These are phyloP conservation scores for Suillus ampliporus DNA, from an alignment of 768 basidiomycete genomes.

Conservation along the genomic window DNA sequence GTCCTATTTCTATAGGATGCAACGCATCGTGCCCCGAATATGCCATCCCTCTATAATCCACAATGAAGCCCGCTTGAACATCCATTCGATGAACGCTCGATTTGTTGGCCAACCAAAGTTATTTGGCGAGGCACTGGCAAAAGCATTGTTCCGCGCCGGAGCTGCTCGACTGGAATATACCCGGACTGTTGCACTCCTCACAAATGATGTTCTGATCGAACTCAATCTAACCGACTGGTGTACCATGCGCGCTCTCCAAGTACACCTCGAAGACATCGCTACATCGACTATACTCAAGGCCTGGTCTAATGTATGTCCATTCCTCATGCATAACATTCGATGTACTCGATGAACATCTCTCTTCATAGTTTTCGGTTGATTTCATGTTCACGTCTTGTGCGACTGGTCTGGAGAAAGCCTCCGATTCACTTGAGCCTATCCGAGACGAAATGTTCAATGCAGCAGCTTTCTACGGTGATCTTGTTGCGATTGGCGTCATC, in stretches of 20 bases:
- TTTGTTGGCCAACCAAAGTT: neutral
- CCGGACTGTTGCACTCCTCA: constrained; percentile 11
- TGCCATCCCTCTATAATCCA: constrained; percentile 11
- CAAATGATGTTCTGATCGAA: constrained; percentile 8
- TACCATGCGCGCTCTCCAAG: neutral
- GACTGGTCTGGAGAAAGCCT: constrained; percentile 9
- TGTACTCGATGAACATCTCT: too few species aligned
- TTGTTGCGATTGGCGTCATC: constrained; percentile 8
- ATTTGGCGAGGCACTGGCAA: neutral
- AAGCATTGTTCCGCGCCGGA: constrained; percentile 9
- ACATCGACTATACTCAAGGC: neutral
- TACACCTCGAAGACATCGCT: neutral
- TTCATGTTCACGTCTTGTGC: neutral
- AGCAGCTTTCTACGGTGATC: constrained; percentile 11
- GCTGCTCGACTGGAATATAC: constrained; percentile 1
- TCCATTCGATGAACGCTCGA: neutral
- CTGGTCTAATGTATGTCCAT: constrained; percentile 6
- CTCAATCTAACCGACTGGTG: constrained; percentile 5
- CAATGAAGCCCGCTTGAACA: constrained; percentile 9
- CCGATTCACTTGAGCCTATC: neutral
- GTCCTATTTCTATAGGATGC: constrained; percentile 10
- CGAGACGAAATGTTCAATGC: neutral
- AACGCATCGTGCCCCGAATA: neutral
- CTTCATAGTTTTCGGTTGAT: constrained; percentile 2
- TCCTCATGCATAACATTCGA: neutral